Evolutionary conservation across 169 alveolate genomes (phyloP), one percentile per base, ranked within the genome.

Genomic region (Plasmodium blacklocki): DNA sequence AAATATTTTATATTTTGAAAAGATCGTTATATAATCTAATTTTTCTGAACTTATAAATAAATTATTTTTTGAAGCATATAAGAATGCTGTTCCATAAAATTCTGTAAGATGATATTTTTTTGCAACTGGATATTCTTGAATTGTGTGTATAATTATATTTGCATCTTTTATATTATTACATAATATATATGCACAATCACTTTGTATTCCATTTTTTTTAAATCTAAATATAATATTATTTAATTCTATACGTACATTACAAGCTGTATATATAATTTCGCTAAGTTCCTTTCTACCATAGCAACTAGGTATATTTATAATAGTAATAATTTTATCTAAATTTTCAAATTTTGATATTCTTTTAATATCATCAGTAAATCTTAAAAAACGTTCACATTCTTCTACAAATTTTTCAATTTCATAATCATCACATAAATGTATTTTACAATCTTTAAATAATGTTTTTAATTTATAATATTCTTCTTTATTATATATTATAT

Each of bases 121-220:
- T 3, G 96, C 95, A 50, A 94, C 89, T 2, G 96, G 94, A 52
- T 93, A 93, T 90, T 94, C 96, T 93, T 94, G 96, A 62, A 94
- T 70, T 64, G 92, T 92, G 64, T 94, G 83, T 45, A 94, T 56
- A 8, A 94, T 66, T 14, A 88, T 75, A 89, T 91, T 93, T 45
- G 88, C 96, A n/a, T 94, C 95, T 29, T 71, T 85, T 39, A 50
- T 86, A 72, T 59, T 87, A 70, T 92, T 49, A 75, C 95, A 92
- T 49, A 94, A 73, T 32, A 94, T 94, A 94, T 95, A 94, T 50
- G 96, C 96, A 21, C 93, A 76, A 45, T 93, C 89, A 59, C 93
- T 94, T 87, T 94, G 96, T 29, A 78, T 93, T n/a, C 96, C 96
- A 75, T 92, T 89, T 66, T 89, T 88, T 90, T 92, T 94, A 88